Conservation (phyloP, 2,329 filamentous ascomycete species). For the Aspergillus hiratsukae region DNA sequence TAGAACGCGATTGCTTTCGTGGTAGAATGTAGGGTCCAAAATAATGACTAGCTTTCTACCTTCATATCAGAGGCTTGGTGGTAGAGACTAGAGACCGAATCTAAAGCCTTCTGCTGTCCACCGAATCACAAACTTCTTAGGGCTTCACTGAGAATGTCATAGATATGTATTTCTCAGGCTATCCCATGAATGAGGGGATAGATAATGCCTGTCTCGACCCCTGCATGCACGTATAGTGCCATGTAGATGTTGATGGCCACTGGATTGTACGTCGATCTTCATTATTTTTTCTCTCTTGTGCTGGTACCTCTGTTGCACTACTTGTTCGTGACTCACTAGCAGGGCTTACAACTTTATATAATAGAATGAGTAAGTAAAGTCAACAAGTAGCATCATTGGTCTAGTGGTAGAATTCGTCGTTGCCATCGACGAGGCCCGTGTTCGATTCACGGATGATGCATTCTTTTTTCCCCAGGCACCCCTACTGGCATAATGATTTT, state of each 20-base stretch:
- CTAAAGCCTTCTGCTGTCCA: background rate
- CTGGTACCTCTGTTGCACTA: background rate
- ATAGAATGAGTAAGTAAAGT: too few relatives aligned
- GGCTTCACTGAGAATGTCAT: background rate
- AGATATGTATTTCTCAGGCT: too few relatives aligned
- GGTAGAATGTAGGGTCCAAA: background rate
- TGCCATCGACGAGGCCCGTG: slow-evolving; percentile 45
- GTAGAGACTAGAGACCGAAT: background rate
- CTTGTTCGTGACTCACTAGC: too few relatives aligned
- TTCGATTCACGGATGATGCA: slow-evolving; percentile 45
- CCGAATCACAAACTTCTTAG: background rate
- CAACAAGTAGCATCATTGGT: slow-evolving; percentile 36
- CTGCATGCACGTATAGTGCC: too few relatives aligned
- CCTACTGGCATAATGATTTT: too few relatives aligned
- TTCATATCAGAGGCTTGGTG: background rate
- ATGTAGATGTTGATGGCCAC: too few relatives aligned
- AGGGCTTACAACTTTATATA: too few relatives aligned
- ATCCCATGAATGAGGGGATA: too few relatives aligned
- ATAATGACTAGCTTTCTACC: background rate
- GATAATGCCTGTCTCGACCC: too few relatives aligned
- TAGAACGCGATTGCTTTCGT: background rate
- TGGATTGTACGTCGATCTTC: too few relatives aligned
- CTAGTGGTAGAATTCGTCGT: slow-evolving; percentile 44
- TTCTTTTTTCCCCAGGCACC: too few relatives aligned
- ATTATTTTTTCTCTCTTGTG: too few relatives aligned